Evolutionary conservation across 129 eudicot species (phyloP), one percentile per base, ranked within the genome.

Genomic region (Escallonia rubra): DNA sequence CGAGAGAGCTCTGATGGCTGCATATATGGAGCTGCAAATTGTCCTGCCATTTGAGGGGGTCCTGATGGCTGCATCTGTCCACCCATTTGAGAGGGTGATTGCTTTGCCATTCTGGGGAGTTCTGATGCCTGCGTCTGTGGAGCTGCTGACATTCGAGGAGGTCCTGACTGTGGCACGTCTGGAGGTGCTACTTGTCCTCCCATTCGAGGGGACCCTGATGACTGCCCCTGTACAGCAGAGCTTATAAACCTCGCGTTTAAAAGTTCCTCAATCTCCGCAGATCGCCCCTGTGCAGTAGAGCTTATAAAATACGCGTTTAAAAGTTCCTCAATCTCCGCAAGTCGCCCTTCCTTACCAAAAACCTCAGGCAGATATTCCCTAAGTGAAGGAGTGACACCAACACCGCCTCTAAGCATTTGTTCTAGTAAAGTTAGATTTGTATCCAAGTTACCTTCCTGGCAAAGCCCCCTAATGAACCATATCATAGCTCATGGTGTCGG

Each of bases 401-500:
- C 82, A 48, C 90, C 84, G 61, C 73, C 71, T 49, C 74, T 80
- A 49, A 82, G 70, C 87, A 84, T 86, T 64, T 89, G 87, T 46
- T 80, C 73, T 2, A 86, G 67, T 61, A 88, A 66, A 50, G 70
- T 61, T 64, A 66, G 44, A 63, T 72, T 42, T n/a, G 63, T 59
- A 69, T 84, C 96, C 46, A 75, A 71, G 57, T 79, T 70, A 69
- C 79, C 84, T 51, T 15, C 78, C 38, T 71, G 53, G 64, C 81
- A 81, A 44, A 93, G 83, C 8, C 83, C 98, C 76, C 89, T 89
- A 61, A 89, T 86, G 69, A 93, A 93, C 88, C 58, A 93, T 75
- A 52, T 89, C 96, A 45, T 89, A 93, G 10, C 82, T 89, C 5
- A 75, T 68, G 6, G 73, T 84, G 82, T 93, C 98, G 0, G 98